phyloP scores from a whole-genome alignment of 163 green algal species.

The Chlorella variabilis region DNA sequence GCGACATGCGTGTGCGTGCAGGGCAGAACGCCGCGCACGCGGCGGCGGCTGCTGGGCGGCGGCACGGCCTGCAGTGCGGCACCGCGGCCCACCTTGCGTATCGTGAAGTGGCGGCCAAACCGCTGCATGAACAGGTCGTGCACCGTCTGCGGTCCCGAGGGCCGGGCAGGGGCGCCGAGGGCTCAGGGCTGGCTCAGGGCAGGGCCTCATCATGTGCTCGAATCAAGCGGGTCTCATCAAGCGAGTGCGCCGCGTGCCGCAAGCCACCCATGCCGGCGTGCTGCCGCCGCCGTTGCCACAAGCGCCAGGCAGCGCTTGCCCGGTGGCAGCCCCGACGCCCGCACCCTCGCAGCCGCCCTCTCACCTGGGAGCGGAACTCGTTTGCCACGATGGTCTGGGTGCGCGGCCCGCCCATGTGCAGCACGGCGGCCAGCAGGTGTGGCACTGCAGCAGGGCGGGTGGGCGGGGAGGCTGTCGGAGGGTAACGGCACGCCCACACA shows the following conservation, averaged over 20 bases:
- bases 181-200: too few relatives aligned
- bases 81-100: conserved; percentile 57
- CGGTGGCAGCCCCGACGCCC: too few relatives aligned
- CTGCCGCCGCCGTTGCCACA: too few relatives aligned
- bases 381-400: conserved; percentile 84
- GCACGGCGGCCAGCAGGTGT: conserved; percentile 72
- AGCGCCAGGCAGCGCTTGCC: too few relatives aligned
- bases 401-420: conserved; percentile 63
- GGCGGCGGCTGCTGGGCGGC: too few relatives aligned
- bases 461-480: neutral
- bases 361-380: conserved; percentile 56
- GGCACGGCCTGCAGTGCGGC: neutral
- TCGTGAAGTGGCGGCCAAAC: conserved; percentile 69
- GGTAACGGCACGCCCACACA: neutral
- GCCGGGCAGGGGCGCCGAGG: neutral
- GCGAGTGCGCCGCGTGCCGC: too few relatives aligned
- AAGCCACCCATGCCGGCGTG: too few relatives aligned
- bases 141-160: conserved; percentile 61
- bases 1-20: too few relatives aligned
- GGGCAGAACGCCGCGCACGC: too few relatives aligned
- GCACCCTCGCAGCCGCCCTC: too few relatives aligned
- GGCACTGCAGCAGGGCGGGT: conserved; percentile 41
- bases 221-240: too few relatives aligned
- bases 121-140: conserved; percentile 73
- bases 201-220: too few relatives aligned